Evolutionary conservation across 768 basidiomycete species (phyloP).

Genomic region (Amanita muscaria): DNA sequence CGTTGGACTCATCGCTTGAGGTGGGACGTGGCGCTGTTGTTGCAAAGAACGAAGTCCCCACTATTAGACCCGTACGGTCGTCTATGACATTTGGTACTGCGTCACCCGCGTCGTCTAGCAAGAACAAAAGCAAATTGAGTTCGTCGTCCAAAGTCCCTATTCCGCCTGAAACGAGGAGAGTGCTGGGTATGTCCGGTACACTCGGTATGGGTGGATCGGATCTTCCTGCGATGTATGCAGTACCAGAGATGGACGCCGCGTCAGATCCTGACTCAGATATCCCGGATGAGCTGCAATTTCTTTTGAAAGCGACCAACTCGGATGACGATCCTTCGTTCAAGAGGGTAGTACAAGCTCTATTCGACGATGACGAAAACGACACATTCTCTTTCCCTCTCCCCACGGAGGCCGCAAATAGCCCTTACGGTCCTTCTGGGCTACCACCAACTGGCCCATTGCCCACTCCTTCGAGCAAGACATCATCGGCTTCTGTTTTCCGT

Average conservation of each 20-base stretch:
- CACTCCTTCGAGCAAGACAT: neutral
- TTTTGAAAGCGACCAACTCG: constrained; percentile 34
- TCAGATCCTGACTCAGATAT: constrained; percentile 72
- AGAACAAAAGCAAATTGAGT: neutral
- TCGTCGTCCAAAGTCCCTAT: constrained; percentile 23
- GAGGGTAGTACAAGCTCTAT: neutral
- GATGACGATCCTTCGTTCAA: constrained; percentile 24
- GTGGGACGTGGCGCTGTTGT: constrained; percentile 18
- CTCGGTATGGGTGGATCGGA: constrained; percentile 46
- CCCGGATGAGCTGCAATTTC: constrained; percentile 65
- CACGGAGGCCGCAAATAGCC: neutral
- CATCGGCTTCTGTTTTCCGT: constrained; percentile 32
- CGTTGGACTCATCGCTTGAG: constrained; percentile 17
- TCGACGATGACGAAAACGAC: constrained; percentile 18
- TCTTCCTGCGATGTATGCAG: constrained; percentile 31
- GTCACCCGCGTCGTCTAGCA: too few species aligned
- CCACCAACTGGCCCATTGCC: constrained; percentile 1
- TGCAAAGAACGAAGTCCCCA: too few species aligned
- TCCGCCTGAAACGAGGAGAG: constrained; percentile 41
- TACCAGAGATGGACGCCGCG: constrained; percentile 37
- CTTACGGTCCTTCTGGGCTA: neutral
- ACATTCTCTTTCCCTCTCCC: constrained; percentile 24
- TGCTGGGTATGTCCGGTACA: constrained; percentile 58
- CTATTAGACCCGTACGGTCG: constrained; percentile 29
- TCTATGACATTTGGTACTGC: constrained; percentile 26